Base-by-base conservation (phyloP, 371 early-diverging fungal species). In the Apophysomyces variabilis region DNA sequence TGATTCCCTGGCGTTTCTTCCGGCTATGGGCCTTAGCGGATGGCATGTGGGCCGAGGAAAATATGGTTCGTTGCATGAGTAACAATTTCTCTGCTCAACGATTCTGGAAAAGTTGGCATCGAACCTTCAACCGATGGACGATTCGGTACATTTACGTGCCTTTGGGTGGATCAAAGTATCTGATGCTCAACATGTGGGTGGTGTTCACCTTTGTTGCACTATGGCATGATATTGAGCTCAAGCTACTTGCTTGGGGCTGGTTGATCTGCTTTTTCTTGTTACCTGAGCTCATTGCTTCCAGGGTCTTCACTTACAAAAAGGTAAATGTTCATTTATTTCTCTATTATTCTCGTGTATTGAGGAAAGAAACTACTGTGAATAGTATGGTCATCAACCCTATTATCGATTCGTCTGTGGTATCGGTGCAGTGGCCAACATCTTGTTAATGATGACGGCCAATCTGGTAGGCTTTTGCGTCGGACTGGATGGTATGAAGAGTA, bases 51-150 rank as follows among this genome's bases (percentile, higher is more conserved):
- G 87, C 91, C 0, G 83, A 87, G 6, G 97, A 97, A 73, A 97
- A 97, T 67, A 96, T 97, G 96, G 81, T 87, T 3, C 89, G 96
- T 6, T 97, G 97, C 72, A 95, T 96, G 89, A 83, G 81, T 69
- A 94, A 96, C 83, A 94, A 96, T 73, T 97, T 95, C 77, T 94
- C 94, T 9, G 86, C 90, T 9, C 86, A 89, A 45, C 89, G 89
- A 57, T 97, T 97, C 73, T 97, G 97, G 97, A 85, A 93, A 62
- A 89, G 89, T 61, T 97, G 97, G 97, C 97, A 97, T 72, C 83
- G 93, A 63, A 89, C 87, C 50, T 97, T 85, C 73, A 95, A 96
- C 73, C 86, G 89, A n/a, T 97, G 96, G 96, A 78, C 90, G 12
- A 85, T 96, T 39, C 80, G 87, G 60, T 97, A 97, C 68, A 76